Base-by-base conservation (phyloP, 2,329 filamentous ascomycete species). In the Fulvia fulva region DNA sequence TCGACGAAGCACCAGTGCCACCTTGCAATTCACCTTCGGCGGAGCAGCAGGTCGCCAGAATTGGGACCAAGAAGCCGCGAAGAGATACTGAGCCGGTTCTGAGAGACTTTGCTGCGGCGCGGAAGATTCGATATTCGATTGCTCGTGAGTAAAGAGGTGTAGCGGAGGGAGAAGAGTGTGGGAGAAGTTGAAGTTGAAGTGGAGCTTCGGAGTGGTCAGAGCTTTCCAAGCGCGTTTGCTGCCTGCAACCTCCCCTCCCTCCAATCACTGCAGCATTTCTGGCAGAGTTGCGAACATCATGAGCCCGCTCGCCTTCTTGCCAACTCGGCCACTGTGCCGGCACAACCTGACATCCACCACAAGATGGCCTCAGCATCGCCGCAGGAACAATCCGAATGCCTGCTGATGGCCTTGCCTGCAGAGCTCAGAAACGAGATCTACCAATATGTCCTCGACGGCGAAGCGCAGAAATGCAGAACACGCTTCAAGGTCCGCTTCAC, bases 11-110 rank as follows among this genome's bases (percentile, higher is more conserved):
- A 16, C 66, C 64, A 5, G 46, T 53, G 22, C 58, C 55, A 12
- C 67, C 66, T 1, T 59, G 61, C 19, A 66, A 64, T 25, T 62
- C 61, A n/a, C 62, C 67, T 1, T 53, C 57, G 25, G 46, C 57
- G 0, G 52, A 47, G 37, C n/a, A 61, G 28, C 30, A n/a, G 25
- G 34, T 37, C 5, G 23, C n/a, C 21, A n/a, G 6, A 19, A 25
- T 7, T 8, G 46, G 49, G 41, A 41, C 51, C 19, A 16, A 56
- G 30, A 64, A 53, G 56, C 55, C 46, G 41, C 30, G 62, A 28
- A 63, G 60, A 26, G 47, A 56, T 51, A 67, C 63, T 4, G 59
- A 64, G 55, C 65, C 63, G 9, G 32, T 63, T 26, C 58, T 59
- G 14, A 56, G 62, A 45, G 57, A 61, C 6, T 62, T 60, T 50